Conservation (phyloP, 495 filamentous ascomycete species). For the Tuber borchii region DNA sequence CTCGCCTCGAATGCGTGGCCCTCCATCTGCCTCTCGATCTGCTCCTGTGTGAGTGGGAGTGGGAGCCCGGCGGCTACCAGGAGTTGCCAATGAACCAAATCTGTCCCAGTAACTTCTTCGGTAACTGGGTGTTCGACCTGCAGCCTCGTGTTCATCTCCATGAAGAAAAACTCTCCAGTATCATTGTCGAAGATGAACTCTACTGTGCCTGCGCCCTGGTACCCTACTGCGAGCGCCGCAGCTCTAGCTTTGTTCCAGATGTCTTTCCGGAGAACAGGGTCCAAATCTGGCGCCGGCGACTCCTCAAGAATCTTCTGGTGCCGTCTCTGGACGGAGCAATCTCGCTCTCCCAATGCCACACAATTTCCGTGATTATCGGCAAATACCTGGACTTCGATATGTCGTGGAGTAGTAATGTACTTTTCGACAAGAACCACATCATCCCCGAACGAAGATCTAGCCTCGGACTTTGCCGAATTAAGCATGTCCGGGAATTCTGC, state of each 20-base stretch:
- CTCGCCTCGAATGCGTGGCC: constrained; percentile 91
- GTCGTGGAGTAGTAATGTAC: constrained; percentile 87
- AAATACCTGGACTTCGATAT: constrained; percentile 97
- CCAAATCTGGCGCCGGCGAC: constrained; percentile 81
- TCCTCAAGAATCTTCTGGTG: constrained; percentile 99
- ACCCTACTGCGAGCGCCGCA: constrained; percentile 84
- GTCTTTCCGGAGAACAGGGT: constrained; percentile 70
- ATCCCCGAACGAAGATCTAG: constrained; percentile 85
- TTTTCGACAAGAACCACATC: constrained; percentile 96
- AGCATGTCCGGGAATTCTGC: constrained; percentile 76
- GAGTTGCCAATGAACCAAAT: constrained; percentile 95
- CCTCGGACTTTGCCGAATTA: constrained; percentile 81
- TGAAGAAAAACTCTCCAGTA: constrained; percentile 89
- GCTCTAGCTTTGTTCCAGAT: constrained; percentile 89
- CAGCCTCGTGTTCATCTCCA: constrained; percentile 98
- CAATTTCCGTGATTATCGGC: constrained; percentile 83
- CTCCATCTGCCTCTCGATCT: constrained; percentile 71
- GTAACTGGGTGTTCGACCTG: constrained; percentile 98
- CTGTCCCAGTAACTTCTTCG: constrained; percentile 91
- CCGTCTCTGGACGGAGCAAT: constrained; percentile 78
- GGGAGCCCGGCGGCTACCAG: constrained; percentile 78
- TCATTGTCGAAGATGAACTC: constrained; percentile 99
- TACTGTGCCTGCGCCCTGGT: constrained; percentile 92
- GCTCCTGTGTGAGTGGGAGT: constrained; percentile 77
- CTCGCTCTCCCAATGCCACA: constrained; percentile 75